Evolutionary conservation across 2,329 filamentous ascomycete genomes (phyloP).

Genomic region (Aspergillus uvarum): DNA sequence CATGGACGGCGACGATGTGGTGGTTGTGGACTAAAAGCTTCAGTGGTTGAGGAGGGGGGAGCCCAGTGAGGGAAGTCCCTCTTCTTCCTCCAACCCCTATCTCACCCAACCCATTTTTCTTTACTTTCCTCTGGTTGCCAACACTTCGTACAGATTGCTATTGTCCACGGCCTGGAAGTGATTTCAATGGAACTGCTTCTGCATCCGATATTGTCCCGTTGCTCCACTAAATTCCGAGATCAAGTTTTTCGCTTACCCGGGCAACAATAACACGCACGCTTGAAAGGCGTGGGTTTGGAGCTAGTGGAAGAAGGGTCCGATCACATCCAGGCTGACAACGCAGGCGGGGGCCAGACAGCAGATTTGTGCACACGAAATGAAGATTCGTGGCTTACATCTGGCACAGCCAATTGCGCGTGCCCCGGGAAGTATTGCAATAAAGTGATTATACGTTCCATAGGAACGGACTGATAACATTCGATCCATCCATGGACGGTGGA

Average conservation of each 20-base stretch:
- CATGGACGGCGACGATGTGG: slow-evolving; percentile 37
- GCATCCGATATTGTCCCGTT: not conserved
- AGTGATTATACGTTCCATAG: not conserved
- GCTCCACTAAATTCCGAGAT: not conserved
- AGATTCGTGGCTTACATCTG: not conserved
- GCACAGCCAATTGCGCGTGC: not conserved
- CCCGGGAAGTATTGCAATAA: not conserved
- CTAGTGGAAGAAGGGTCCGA: slow-evolving; percentile 5
- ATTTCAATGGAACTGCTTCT: not conserved
- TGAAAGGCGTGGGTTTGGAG: not conserved
- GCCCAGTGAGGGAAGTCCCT: not conserved
- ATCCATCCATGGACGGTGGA: not conserved
- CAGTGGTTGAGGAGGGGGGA: not conserved
- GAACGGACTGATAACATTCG: not conserved
- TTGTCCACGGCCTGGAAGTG: not conserved
- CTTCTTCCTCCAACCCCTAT: not conserved
- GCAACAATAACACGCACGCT: not conserved
- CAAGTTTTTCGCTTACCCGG: not conserved
- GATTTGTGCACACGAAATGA: not conserved
- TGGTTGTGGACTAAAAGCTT: slow-evolving; percentile 31
- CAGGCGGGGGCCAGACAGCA: not conserved
- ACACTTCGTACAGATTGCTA: not conserved
- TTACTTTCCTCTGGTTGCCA: not conserved
- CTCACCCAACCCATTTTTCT: not conserved
- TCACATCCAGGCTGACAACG: slow-evolving; percentile 1